These are phyloP conservation scores for Jacaranda copaia DNA, from an alignment of 257 asterid species.

Conservation along the genomic window DNA sequence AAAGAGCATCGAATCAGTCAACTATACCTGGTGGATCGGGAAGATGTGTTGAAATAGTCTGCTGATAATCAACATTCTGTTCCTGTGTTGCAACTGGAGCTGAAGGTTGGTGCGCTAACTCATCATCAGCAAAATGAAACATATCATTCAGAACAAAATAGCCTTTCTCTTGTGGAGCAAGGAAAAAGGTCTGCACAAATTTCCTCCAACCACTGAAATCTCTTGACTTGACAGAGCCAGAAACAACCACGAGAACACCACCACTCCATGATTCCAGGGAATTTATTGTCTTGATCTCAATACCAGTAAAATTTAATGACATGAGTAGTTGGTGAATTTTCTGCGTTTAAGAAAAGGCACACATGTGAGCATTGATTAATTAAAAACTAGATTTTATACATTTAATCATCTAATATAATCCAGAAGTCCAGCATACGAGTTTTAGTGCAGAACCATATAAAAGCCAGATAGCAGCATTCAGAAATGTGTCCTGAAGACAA, in stretches of 20 bases:
- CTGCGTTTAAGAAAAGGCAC: constrained; percentile 48
- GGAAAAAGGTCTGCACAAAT: constrained; percentile 86
- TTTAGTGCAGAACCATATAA: background rate
- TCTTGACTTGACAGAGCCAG: constrained; percentile 73
- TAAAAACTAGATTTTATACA: constrained; percentile 17
- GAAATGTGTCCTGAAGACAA: background rate
- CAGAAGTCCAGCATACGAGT: constrained; percentile 9
- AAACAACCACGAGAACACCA: constrained; percentile 83
- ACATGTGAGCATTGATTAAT: constrained; percentile 8
- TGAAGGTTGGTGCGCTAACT: constrained; percentile 55
- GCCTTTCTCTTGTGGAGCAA: constrained; percentile 96
- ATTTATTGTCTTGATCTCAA: constrained; percentile 81
- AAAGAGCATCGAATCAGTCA: constrained; percentile 26
- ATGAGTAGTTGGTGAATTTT: constrained; percentile 66
- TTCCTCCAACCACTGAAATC: constrained; percentile 64
- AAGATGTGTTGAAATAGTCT: constrained; percentile 53
- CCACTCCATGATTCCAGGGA: constrained; percentile 83
- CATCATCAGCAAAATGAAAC: constrained; percentile 76
- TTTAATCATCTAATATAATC: background rate
- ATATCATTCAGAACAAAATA: constrained; percentile 86
- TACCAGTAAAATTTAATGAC: constrained; percentile 65
- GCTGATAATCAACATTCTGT: constrained; percentile 59
- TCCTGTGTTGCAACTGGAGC: constrained; percentile 51
- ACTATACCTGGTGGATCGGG: constrained; percentile 68
- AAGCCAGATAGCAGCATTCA: background rate